These are phyloP conservation scores for Exophiala viscosa DNA, from an alignment of 2,329 filamentous ascomycete genomes.

Conservation along the genomic window DNA sequence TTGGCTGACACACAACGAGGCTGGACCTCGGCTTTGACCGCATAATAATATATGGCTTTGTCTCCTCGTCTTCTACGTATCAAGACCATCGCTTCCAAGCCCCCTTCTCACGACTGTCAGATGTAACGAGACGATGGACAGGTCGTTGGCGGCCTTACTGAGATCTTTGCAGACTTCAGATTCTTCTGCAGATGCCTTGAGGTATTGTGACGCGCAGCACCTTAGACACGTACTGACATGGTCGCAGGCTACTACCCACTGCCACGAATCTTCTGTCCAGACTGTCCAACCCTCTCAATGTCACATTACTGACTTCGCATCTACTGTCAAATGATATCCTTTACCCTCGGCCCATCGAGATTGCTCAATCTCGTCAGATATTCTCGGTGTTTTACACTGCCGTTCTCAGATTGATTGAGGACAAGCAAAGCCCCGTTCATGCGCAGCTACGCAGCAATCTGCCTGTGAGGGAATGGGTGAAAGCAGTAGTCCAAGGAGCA, in stretches of 20 bases:
- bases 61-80: neutral
- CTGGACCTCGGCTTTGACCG: neutral
- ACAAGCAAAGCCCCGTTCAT: conserved; percentile 38
- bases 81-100: neutral
- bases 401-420: conserved; percentile 51
- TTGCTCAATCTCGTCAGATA: conserved; percentile 54
- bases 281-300: conserved; percentile 59
- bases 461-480: conserved; percentile 55
- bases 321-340: conserved; percentile 57
- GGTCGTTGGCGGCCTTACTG: conserved; percentile 57
- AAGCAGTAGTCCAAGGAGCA: conserved; percentile 56
- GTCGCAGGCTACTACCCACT: conserved; percentile 50
- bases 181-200: conserved; percentile 56
- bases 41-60: neutral
- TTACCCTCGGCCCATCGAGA: conserved; percentile 55
- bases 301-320: conserved; percentile 58
- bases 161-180: conserved; percentile 58
- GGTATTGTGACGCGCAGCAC: conserved; percentile 39
- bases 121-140: conserved; percentile 44
- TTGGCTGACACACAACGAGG: neutral
- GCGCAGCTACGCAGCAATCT: conserved; percentile 49
- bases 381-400: conserved; percentile 62
- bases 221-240: conserved; percentile 15
- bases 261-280: conserved; percentile 45
- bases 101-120: neutral